These are phyloP conservation scores for Geoglossum cookeanum DNA, from an alignment of 2,329 filamentous ascomycete species.

Conservation along the genomic window DNA sequence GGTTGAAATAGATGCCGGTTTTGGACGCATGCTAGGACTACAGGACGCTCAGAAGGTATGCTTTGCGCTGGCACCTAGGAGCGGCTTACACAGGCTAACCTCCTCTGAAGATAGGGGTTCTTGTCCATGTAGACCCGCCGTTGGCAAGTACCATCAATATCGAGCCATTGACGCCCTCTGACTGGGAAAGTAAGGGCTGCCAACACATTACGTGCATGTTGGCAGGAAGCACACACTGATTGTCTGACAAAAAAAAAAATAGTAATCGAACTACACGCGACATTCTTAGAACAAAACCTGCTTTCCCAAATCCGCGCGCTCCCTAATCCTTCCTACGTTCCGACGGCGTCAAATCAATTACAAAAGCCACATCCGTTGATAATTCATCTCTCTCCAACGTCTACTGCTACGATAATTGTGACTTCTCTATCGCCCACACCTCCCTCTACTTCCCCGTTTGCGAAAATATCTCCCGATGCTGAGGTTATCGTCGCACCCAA, in stretches of 20 bases:
- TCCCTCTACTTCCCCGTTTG: slow-evolving; percentile 52
- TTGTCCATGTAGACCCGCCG: slow-evolving; percentile 75
- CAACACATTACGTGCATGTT: slow-evolving; percentile 2
- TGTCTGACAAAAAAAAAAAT: neutral
- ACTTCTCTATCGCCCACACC: slow-evolving; percentile 63
- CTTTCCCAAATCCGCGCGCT: slow-evolving; percentile 82
- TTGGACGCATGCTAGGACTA: slow-evolving; percentile 59
- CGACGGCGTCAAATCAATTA: slow-evolving; percentile 24
- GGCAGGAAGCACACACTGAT: neutral
- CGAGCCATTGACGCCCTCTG: slow-evolving; percentile 81
- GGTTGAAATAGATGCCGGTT: slow-evolving; percentile 74
- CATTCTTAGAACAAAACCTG: slow-evolving; percentile 85
- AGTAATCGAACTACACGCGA: slow-evolving; percentile 90
- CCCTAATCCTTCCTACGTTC: slow-evolving; percentile 58
- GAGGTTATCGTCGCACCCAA: slow-evolving; percentile 97
- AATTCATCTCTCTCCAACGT: slow-evolving; percentile 84
- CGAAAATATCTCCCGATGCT: slow-evolving; percentile 81
- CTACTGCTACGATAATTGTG: slow-evolving; percentile 78
- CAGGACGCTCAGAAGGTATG: slow-evolving; percentile 64
- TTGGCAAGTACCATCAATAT: slow-evolving; percentile 90
- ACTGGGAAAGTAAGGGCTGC: slow-evolving; percentile 63
- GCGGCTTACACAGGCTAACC: neutral
- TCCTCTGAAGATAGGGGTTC: slow-evolving; percentile 30
- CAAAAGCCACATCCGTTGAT: slow-evolving; percentile 60
- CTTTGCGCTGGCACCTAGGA: slow-evolving; percentile 17